These are phyloP conservation scores for Suillus alpinus DNA, from an alignment of 768 basidiomycete genomes.

Conservation along the genomic window DNA sequence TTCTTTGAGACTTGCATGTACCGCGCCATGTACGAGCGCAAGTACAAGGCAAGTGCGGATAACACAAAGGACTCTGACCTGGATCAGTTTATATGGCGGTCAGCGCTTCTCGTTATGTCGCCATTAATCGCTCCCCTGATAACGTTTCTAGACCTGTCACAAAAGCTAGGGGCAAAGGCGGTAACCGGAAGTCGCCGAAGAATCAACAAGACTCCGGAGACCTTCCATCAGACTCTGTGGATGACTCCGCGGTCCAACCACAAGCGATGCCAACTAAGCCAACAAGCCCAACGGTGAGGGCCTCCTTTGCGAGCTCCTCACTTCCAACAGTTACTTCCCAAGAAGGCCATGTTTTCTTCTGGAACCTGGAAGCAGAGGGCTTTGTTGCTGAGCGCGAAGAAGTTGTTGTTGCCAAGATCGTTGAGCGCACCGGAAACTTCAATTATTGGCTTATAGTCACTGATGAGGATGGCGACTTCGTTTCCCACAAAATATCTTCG, in stretches of 20 bases:
- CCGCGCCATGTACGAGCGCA: slow-evolving; percentile 95
- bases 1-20: slow-evolving; percentile 96
- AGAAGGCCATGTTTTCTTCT: slow-evolving; percentile 59
- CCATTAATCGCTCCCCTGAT: not conserved
- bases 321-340: slow-evolving; percentile 33
- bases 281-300: slow-evolving; percentile 10
- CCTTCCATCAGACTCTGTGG: slow-evolving; percentile 3
- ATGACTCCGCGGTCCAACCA: slow-evolving; percentile 10
- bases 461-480: slow-evolving; percentile 43
- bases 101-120: slow-evolving; percentile 30
- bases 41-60: slow-evolving; percentile 73
- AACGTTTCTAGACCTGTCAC: slow-evolving; percentile 19
- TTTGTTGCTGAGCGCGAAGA: slow-evolving; percentile 50
- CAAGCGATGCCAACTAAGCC: slow-evolving; percentile 14
- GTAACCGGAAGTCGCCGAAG: slow-evolving; percentile 14
- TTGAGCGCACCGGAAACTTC: slow-evolving; percentile 44
- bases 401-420: slow-evolving; percentile 52
- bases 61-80: slow-evolving; percentile 64
- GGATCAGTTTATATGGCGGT: slow-evolving; percentile 82
- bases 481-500: slow-evolving; percentile 61
- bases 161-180: slow-evolving; percentile 17
- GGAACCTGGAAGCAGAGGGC: slow-evolving; percentile 48
- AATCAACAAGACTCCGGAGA: slow-evolving; percentile 10
- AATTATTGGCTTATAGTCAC: slow-evolving; percentile 60
- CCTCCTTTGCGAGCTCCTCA: slow-evolving; percentile 16